A percentile compares a stretch with the other conserved stretches of the same genome.
Evolutionary conservation across 306 rosid genomes (phyloP).

Genomic region (Comarum palustre): DNA sequence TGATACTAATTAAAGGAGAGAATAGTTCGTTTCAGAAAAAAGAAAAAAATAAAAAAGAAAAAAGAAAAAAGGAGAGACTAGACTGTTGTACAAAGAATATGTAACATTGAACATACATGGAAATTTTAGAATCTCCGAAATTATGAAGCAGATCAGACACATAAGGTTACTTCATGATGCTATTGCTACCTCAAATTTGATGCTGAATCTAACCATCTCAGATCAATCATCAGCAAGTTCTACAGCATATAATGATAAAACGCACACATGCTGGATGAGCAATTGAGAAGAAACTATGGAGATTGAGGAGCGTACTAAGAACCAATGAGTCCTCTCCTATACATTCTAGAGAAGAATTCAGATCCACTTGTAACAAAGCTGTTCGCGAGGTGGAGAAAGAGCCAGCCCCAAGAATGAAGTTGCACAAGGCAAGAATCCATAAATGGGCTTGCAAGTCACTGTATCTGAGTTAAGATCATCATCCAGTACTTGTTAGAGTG

Average conservation of each 20-base stretch:
- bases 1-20: neutral
- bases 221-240: too few species aligned
- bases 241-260: neutral
- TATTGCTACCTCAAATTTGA: neutral
- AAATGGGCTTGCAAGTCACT: slow-evolving; percentile 36
- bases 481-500: neutral
- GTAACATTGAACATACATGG: neutral
- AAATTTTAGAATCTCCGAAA: neutral
- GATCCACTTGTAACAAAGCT: slow-evolving; percentile 25
- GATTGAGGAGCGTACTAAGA: slow-evolving; percentile 22
- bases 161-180: neutral
- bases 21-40: too few species aligned
- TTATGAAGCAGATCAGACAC: neutral
- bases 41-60: too few species aligned
- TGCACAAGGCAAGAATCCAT: slow-evolving; percentile 41
- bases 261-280: neutral
- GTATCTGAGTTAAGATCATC: slow-evolving; percentile 15
- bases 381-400: slow-evolving; percentile 25
- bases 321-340: slow-evolving; percentile 35
- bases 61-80: neutral
- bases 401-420: slow-evolving; percentile 26
- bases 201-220: neutral
- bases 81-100: neutral
- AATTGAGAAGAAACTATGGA: neutral
- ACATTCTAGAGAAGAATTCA: slow-evolving; percentile 27